Evolutionary conservation across 2,329 filamentous ascomycete genomes (phyloP).

Genomic region (Magnaporthiopsis rhizophila): DNA sequence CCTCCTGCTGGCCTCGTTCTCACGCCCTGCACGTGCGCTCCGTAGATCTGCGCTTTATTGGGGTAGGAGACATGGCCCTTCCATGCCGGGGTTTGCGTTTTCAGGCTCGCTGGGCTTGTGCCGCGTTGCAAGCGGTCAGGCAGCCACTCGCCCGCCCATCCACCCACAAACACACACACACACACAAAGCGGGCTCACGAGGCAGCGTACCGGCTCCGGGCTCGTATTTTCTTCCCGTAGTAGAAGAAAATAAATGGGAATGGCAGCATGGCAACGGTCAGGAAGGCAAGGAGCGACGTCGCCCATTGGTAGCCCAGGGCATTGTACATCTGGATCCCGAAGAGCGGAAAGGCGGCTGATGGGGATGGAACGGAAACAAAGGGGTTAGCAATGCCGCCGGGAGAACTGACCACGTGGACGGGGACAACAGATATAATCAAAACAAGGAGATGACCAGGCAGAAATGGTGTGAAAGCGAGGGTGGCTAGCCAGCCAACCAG

Average conservation of each 20-base stretch:
- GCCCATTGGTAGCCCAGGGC: slow-evolving; percentile 65
- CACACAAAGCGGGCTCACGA: slow-evolving; percentile 7
- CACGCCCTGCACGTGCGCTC: no score
- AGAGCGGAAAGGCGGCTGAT: slow-evolving; percentile 65
- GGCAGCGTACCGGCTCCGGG: slow-evolving; percentile 44
- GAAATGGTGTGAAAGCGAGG: not conserved
- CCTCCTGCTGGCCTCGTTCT: not conserved
- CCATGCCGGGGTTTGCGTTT: no score
- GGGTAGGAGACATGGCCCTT: no score
- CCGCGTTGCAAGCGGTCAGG: no score
- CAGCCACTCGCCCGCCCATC: no score
- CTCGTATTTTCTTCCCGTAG: slow-evolving; percentile 49
- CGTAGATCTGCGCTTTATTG: no score
- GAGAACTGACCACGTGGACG: no score
- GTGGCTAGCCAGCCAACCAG: no score
- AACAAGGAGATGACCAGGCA: no score
- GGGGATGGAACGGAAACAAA: slow-evolving; percentile 4
- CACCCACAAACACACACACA: no score
- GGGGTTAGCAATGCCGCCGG: not conserved
- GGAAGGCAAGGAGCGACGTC: slow-evolving; percentile 51
- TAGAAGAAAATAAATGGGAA: slow-evolving; percentile 57
- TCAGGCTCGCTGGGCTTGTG: no score
- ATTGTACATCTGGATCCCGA: slow-evolving; percentile 66
- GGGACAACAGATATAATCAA: no score
- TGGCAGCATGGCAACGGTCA: slow-evolving; percentile 54